Evolutionary conservation across 306 rosid genomes (phyloP), one percentile per base, ranked within the genome.

Genomic region (Castanea mollissima): DNA sequence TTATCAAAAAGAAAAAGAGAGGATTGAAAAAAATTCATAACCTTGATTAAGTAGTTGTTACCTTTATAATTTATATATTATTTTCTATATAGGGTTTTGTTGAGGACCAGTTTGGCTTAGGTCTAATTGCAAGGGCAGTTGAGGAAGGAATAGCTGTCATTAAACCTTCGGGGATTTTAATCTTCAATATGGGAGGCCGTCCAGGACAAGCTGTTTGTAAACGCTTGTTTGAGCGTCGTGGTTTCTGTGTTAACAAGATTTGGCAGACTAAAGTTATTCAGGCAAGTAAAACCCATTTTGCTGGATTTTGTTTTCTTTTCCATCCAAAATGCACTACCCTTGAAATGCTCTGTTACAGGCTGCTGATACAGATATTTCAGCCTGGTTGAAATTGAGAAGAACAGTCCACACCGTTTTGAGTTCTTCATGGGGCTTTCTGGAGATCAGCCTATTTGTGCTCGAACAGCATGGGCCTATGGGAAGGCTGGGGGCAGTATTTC

Each of bases 401-500:
- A 89, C 83, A 95, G 98, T 77, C 99, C 97, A 2, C 99, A 95
- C 76, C 98, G 99, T 64, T 95, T 95, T 82, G 99, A 95, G 91
- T 95, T 95, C 89, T 95, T 95, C 81, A 95, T 95, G 99, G 99
- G 99, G 77, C 94, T 93, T 76, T 84, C 97, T 85, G 99, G 94
- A 64, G 99, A 95, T 85, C 99, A 89, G 84, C 93, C 97, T 76
- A 88, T 95, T 69, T 95, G 99, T 84, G 99, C 99, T 55, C 90
- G 99, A 31, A 90, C 99, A 79, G 99, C 99, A 16, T 93, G 92
- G 96, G 98, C 98, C 73, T 95, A 91, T 78, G 99, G 98, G 78
- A 85, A 90, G 82, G 89, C 93, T 54, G 96, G 97, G 74, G 99
- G 99, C 19, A 80, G 89, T 73, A 95, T 95, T 78, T 93, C 97